Base-by-base conservation (phyloP, 2,329 filamentous ascomycete genomes). In the Fusarium lateritium region DNA sequence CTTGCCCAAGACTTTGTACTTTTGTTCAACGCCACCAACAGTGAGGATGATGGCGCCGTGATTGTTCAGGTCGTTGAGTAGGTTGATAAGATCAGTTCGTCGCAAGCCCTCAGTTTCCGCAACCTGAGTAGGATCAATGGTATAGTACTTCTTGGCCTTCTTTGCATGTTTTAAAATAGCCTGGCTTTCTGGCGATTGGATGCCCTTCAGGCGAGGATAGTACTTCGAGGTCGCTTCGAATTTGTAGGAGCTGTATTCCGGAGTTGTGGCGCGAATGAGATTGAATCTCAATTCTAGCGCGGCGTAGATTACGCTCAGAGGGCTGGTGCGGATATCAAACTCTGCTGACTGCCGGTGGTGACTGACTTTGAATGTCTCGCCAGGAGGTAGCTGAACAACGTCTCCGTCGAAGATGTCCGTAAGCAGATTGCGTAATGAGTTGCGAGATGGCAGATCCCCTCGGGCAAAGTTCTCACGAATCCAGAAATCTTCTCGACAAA, bases 251-350 rank as follows among this genome's bases (percentile, higher is more conserved):
- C 81, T 84, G 62, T 89, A 91, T 40, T 88, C 85, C 0, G 84
- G 86, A 0, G 83, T 90, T 19, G 83, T 84, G 17, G 84, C 87
- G 22, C 88, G 82, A 31, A 91, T 80, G 0, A 90, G 78, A 1
- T 80, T 79, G 62, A 88, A 89, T 4, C 83, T 84, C 6, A 91
- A 79, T 71, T 91, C 89, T 2, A 91, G 78, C n/a, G 86, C 83
- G 0, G 88, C 86, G 52, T 89, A 88, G 17, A 90, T 82, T 51
- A 86, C 84, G 39, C 79, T 78, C 7, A 90, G 77, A 0, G 84
- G 81, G 4, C 77, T 85, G 2, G 77, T 63, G 21, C 84, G 82
- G 56, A 91, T 87, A 67, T 91, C 88, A 57, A 83, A 85, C 0
- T 84, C 80, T 24, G 77, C 81, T 4, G 79, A 78, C 44, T 89